Conservation (phyloP, 768 basidiomycete species). For the Russula dissimulans region DNA sequence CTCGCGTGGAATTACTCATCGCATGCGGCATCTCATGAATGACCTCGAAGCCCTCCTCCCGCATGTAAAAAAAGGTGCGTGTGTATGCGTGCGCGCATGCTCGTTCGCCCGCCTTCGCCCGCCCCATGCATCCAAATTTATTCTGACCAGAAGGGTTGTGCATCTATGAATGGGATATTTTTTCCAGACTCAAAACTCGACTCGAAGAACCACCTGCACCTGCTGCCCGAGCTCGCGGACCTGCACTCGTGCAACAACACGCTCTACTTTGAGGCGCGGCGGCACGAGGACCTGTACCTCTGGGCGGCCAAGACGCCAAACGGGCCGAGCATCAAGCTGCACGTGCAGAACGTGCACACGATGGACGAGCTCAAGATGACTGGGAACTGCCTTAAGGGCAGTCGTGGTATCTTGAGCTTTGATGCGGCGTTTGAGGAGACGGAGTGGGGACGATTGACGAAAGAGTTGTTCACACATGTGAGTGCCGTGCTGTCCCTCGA, state of each 20-base stretch:
- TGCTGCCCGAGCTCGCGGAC: conserved; percentile 93
- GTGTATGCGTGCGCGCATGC: neutral
- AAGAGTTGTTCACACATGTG: conserved; percentile 92
- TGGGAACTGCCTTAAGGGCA: conserved; percentile 95
- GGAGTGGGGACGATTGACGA: conserved; percentile 78
- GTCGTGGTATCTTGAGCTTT: conserved; percentile 85
- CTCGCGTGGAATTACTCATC: conserved; percentile 88
- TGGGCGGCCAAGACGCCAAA: conserved; percentile 98
- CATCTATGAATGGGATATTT: neutral
- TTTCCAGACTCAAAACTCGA: conserved; percentile 87
- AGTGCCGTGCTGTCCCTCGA: conserved; percentile 21
- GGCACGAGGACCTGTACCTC: conserved; percentile 92
- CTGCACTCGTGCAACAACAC: conserved; percentile 97
- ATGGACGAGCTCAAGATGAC: conserved; percentile 99
- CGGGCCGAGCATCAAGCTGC: conserved; percentile 93
- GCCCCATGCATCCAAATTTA: neutral
- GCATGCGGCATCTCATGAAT: conserved; percentile 96
- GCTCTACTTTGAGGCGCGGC: conserved; percentile 91
- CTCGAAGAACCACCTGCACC: conserved; percentile 86
- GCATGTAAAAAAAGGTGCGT: conserved; percentile 90
- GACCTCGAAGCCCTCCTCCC: conserved; percentile 86
- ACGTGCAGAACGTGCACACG: conserved; percentile 97
- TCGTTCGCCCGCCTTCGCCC: neutral
- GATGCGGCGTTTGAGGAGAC: conserved; percentile 83
- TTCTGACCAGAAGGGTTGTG: neutral